Evolutionary conservation across 139 green algal genomes (phyloP), one percentile per base, ranked within the genome.

Genomic region (Zygnema circumcarinatum): DNA sequence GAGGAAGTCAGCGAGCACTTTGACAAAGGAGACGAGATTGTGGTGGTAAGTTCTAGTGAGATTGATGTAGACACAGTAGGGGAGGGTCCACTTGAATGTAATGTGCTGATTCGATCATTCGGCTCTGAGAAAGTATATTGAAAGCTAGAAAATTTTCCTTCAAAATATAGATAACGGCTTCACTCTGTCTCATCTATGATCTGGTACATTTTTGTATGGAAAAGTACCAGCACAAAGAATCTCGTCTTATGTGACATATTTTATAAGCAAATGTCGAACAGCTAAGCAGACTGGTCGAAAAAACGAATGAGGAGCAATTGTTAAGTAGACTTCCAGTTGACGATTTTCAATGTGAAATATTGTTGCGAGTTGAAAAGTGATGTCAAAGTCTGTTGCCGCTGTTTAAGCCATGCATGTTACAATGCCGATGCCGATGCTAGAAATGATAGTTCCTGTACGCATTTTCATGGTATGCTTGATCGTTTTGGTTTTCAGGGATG

Each of bases 11-110:
- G 7, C 25, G 75, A 11, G 11, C 20, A 83, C 75, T 83, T 83
- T 41, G 3, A 3, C 20, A 74, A 83, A n/a, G 75, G 32, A 39
- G 29, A 74, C 3, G 20, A 74, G 33, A 3, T 83, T 22, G 16
- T 83, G 3, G 75, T 83, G 75, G 75, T 83, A 41, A 73, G 75
- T n/a, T n/a, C n/a, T n/a, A n/a, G n/a, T n/a, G n/a, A n/a, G n/a
- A n/a, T 29, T 72, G 54, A 25, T 35, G 22, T 79, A 47, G 72
- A 32, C 72, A 16, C 16, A 47, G 20, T 35, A 54, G 16, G 20
- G 38, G 72, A 32, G 20, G 72, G 20, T 79, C 72, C 20, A 54
- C 54, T 72, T 25, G 54, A 72, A 29, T 72, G 25, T 29, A 72
- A 25, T 25, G 25, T 33, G 54, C 25, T 29, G 54, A 72, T 72